A percentile compares a stretch with the other conserved stretches of the same genome.
These are phyloP conservation scores for Penicillium thymicola DNA, from an alignment of 2,329 filamentous ascomycete species.

Conservation along the genomic window DNA sequence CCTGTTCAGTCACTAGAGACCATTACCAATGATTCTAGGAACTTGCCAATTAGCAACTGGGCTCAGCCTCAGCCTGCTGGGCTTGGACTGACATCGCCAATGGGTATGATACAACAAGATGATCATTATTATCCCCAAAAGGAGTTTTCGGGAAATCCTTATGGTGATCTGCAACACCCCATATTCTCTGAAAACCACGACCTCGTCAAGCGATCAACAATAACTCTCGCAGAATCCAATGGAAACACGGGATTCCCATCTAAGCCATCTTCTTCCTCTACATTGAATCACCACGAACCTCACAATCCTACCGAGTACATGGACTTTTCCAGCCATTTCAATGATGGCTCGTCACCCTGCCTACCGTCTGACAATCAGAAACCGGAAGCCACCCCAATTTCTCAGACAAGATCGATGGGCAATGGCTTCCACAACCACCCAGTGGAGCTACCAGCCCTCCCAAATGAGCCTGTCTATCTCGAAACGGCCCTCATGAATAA, in stretches of 20 bases:
- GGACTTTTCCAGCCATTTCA: conserved; percentile 6
- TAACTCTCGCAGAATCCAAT: conserved; percentile 22
- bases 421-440: neutral
- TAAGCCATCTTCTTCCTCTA: conserved; percentile 20
- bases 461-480: neutral
- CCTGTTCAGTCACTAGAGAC: conserved; percentile 7
- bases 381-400: neutral
- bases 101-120: neutral
- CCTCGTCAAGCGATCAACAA: conserved; percentile 19
- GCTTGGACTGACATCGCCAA: neutral
- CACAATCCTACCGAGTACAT: conserved; percentile 1
- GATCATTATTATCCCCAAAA: conserved; percentile 6
- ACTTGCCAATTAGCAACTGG: conserved; percentile 9
- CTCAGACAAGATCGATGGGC: conserved; percentile 1
- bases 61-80: neutral
- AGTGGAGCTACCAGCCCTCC: neutral
- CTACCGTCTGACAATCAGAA: neutral
- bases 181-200: conserved; percentile 13
- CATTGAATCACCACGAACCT: conserved; percentile 19
- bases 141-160: conserved; percentile 1
- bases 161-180: conserved; percentile 4
- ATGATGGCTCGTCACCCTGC: conserved; percentile 8
- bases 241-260: conserved; percentile 13
- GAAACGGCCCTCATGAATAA: neutral
- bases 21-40: neutral